Percentiles rank a stretch among this genome's conserved stretches.
Conservation (phyloP, 2,329 filamentous ascomycete species). For the Xylariaceae sp. region DNA sequence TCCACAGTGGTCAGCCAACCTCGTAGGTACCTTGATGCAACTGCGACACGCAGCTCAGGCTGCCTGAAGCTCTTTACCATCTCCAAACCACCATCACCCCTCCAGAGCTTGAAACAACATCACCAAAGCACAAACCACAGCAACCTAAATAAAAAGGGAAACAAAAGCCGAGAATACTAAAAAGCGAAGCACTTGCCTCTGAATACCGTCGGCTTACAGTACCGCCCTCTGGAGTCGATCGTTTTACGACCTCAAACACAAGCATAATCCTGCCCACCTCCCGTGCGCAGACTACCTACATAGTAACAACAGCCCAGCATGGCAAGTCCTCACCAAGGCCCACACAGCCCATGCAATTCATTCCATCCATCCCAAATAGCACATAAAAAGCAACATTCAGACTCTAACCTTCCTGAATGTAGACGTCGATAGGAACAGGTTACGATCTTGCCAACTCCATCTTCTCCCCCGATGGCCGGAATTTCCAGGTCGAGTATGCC, state of each 20-base stretch:
- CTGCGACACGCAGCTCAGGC: slow-evolving; percentile 30
- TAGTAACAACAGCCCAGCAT: not conserved
- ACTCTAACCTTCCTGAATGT: not conserved
- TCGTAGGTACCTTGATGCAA: slow-evolving; percentile 16
- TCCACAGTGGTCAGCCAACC: no score
- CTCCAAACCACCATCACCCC: slow-evolving; percentile 13
- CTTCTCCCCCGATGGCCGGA: slow-evolving; percentile 97
- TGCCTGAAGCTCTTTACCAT: slow-evolving; percentile 25
- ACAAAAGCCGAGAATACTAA: not conserved
- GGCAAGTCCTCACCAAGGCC: not conserved
- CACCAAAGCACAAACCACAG: not conserved
- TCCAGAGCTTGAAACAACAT: slow-evolving; percentile 18
- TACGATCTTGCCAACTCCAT: slow-evolving; percentile 99
- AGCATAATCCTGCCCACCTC: not conserved
- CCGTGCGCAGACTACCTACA: not conserved
- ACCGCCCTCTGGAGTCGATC: not conserved
- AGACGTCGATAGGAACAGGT: slow-evolving; percentile 99
- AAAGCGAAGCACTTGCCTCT: not conserved
- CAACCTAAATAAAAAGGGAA: not conserved
- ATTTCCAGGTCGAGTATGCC: slow-evolving; percentile 99
- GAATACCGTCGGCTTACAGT: not conserved
- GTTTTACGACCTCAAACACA: not conserved
- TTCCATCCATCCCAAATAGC: not conserved
- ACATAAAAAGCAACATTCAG: slow-evolving; percentile 10
- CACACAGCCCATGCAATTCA: not conserved